phyloP scores from a whole-genome alignment of 345 rosid genomes.

The Alliaria petiolata region DNA sequence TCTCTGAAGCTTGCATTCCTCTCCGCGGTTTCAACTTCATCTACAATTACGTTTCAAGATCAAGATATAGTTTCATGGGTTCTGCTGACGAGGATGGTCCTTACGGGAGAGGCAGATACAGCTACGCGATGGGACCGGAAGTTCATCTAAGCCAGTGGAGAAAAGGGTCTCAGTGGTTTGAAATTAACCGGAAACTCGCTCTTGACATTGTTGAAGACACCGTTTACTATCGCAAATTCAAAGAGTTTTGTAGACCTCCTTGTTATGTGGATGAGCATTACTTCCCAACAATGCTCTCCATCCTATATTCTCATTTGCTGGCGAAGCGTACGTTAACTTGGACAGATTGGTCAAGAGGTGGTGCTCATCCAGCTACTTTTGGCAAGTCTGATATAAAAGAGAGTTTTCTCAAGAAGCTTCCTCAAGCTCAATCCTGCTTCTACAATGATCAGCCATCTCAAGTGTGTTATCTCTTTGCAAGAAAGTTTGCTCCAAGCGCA shows the following conservation, averaged over 20 bases:
- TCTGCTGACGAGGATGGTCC: slow-evolving; percentile 72
- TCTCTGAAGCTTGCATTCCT: slow-evolving; percentile 90
- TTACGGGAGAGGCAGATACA: slow-evolving; percentile 73
- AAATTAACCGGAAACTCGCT: slow-evolving; percentile 65
- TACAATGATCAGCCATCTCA: slow-evolving; percentile 52
- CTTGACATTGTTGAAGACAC: slow-evolving; percentile 49
- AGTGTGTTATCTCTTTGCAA: slow-evolving; percentile 63
- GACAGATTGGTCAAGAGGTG: slow-evolving; percentile 89
- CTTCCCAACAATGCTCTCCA: slow-evolving; percentile 82
- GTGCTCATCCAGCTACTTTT: slow-evolving; percentile 81
- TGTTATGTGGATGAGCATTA: slow-evolving; percentile 96
- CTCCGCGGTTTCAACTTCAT: slow-evolving; percentile 54
- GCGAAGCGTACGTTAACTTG: slow-evolving; percentile 77
- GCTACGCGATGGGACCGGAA: slow-evolving; percentile 61
- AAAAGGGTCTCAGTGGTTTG: slow-evolving; percentile 95
- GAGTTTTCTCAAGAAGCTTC: slow-evolving; percentile 48
- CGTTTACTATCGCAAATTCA: slow-evolving; percentile 62
- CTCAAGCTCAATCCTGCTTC: slow-evolving; percentile 38
- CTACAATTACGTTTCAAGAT: slow-evolving; percentile 57
- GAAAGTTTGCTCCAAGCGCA: slow-evolving; percentile 76
- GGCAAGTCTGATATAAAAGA: slow-evolving; percentile 51
- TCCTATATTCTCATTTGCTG: slow-evolving; percentile 44
- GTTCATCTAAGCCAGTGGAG: slow-evolving; percentile 76
- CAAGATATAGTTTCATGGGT: slow-evolving; percentile 71
- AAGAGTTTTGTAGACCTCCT: slow-evolving; percentile 56